Percentiles rank a stretch among this genome's conserved stretches.
These are phyloP conservation scores for Lachnellula cervina DNA, from an alignment of 2,329 filamentous ascomycete genomes.

Conservation along the genomic window DNA sequence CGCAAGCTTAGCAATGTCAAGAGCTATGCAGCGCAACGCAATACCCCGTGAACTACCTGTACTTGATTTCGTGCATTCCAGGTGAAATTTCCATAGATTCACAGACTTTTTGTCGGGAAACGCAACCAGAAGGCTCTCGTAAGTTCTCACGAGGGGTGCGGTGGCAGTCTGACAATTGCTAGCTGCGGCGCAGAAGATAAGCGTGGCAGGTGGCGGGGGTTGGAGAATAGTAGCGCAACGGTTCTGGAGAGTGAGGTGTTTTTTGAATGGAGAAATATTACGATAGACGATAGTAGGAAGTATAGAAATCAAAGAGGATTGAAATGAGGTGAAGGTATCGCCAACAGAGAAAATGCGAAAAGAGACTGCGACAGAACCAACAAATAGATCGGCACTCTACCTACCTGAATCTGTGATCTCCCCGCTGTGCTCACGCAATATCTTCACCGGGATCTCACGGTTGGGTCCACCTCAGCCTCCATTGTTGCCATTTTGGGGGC, in stretches of 20 bases:
- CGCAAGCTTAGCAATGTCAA: background rate
- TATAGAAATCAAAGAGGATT: background rate
- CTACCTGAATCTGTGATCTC: conserved; percentile 1
- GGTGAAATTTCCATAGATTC: conserved; percentile 16
- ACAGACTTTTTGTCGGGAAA: background rate
- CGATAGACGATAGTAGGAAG: background rate
- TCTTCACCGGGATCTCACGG: background rate
- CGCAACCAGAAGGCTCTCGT: background rate
- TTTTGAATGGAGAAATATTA: background rate
- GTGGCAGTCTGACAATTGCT: background rate
- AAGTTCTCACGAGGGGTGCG: background rate
- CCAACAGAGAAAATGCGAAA: background rate
- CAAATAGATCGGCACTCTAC: background rate
- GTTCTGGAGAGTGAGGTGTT: background rate
- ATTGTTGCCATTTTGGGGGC: background rate
- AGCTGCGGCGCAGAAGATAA: background rate
- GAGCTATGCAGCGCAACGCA: background rate
- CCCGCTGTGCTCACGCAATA: background rate
- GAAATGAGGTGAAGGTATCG: conserved; percentile 14
- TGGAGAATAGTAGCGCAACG: background rate
- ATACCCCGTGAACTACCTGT: conserved; percentile 13
- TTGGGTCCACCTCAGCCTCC: background rate
- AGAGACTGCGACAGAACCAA: background rate
- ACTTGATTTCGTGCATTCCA: conserved; percentile 5
- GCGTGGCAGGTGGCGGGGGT: background rate